Percentiles rank a stretch among this genome's conserved stretches.
Evolutionary conservation across 352 stramenopile species (phyloP).

Genomic region (Phytophthora macrochlamydospora): DNA sequence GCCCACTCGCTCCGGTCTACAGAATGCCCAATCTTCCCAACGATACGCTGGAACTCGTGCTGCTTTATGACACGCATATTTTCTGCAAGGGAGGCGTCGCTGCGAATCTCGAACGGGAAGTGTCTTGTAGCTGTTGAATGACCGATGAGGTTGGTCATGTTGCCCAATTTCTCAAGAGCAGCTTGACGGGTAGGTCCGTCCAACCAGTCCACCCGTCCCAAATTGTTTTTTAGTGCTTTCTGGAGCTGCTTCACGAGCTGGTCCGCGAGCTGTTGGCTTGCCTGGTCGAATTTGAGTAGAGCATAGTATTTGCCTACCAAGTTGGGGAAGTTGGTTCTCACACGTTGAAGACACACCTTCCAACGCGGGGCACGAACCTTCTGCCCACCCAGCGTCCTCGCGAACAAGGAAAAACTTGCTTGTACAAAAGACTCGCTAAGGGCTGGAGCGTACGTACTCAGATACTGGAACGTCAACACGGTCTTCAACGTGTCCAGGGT

Average conservation of each 20-base stretch:
- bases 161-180: conserved; percentile 89
- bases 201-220: conserved; percentile 91
- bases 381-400: conserved; percentile 76
- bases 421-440: conserved; percentile 83
- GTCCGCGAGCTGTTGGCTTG: conserved; percentile 78
- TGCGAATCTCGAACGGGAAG: conserved; percentile 61
- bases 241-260: conserved; percentile 90
- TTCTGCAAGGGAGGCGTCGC: conserved; percentile 38
- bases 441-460: conserved; percentile 38
- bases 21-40: conserved; percentile 39
- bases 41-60: conserved; percentile 49
- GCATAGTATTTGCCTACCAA: conserved; percentile 93
- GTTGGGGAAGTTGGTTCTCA: conserved; percentile 54
- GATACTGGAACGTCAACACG: conserved; percentile 61
- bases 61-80: conserved; percentile 59
- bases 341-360: conserved; percentile 86
- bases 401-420: conserved; percentile 92
- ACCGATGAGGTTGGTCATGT: conserved; percentile 78
- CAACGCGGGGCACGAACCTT: conserved; percentile 86
- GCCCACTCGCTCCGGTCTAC: conserved; percentile 82
- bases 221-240: conserved; percentile 66
- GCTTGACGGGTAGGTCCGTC: conserved; percentile 77
- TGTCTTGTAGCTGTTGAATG: conserved; percentile 50
- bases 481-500: conserved; percentile 54
- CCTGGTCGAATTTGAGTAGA: conserved; percentile 87